Evolutionary conservation across 1,284 basidiomycete species (phyloP).

Genomic region (Ustilago sp.): DNA sequence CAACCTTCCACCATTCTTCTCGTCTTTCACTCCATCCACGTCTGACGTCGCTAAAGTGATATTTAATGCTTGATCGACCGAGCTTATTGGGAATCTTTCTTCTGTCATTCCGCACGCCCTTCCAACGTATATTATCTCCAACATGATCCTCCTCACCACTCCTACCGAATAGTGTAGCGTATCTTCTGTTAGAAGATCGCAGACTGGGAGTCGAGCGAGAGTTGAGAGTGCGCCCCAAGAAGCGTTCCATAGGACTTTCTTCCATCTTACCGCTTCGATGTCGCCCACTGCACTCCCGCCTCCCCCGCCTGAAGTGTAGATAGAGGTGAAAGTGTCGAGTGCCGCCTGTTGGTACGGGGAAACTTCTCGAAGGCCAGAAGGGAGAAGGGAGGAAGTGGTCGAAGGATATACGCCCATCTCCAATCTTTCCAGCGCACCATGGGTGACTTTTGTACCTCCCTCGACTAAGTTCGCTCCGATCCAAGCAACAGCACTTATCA

Average conservation of each 20-base stretch:
- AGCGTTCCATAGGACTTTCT: slow-evolving; percentile 70
- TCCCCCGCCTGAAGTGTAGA: slow-evolving; percentile 70
- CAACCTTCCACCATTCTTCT: slow-evolving; percentile 14
- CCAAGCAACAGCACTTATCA: slow-evolving; percentile 71
- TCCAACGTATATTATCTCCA: slow-evolving; percentile 70
- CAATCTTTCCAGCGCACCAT: slow-evolving; percentile 60
- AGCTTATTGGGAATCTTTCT: slow-evolving; percentile 38
- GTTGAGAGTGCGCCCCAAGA: slow-evolving; percentile 69
- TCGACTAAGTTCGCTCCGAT: slow-evolving; percentile 70
- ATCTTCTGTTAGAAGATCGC: slow-evolving; percentile 66
- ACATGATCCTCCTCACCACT: slow-evolving; percentile 70
- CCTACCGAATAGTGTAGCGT: slow-evolving; percentile 69
- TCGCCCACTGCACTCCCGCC: slow-evolving; percentile 69
- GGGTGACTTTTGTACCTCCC: slow-evolving; percentile 47
- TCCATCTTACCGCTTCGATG: slow-evolving; percentile 72
- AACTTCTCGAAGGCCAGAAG: background rate
- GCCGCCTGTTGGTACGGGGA: slow-evolving; percentile 57
- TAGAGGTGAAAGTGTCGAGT: slow-evolving; percentile 66
- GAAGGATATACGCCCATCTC: slow-evolving; percentile 70
- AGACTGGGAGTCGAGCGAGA: slow-evolving; percentile 71
- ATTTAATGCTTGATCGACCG: slow-evolving; percentile 53
- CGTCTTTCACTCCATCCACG: slow-evolving; percentile 5
- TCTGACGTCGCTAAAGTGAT: slow-evolving; percentile 45
- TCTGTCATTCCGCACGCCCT: slow-evolving; percentile 64
- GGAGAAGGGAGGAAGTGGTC: background rate